phyloP scores from a whole-genome alignment of 2,329 filamentous ascomycete genomes.

The Aspergillus aculeatus region DNA sequence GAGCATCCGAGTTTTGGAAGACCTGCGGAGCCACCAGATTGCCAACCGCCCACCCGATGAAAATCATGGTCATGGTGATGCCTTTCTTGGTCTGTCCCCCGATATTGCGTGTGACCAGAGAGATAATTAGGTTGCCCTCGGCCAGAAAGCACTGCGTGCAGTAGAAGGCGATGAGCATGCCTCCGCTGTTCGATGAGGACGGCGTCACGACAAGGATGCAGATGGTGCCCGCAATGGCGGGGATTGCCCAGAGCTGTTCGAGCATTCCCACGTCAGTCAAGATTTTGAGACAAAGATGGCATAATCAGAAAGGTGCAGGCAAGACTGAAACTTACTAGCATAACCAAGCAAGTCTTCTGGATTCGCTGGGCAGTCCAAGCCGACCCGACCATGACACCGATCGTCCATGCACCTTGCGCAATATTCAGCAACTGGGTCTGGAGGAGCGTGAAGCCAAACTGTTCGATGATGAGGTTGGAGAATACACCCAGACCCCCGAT shows the following conservation, averaged over 20 bases:
- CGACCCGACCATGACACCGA: constrained; percentile 63
- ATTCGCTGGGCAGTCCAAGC: constrained; percentile 64
- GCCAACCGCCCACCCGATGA: constrained; percentile 43
- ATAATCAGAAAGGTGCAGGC: not conserved
- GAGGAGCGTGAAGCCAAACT: constrained; percentile 61
- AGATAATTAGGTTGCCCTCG: constrained; percentile 53
- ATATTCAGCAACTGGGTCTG: constrained; percentile 70
- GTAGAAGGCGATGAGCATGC: constrained; percentile 68
- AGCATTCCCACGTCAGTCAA: too few species aligned
- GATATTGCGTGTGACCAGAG: constrained; percentile 58
- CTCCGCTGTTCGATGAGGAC: constrained; percentile 56
- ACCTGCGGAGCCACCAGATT: constrained; percentile 19
- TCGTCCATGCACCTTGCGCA: constrained; percentile 70
- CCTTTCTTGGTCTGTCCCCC: constrained; percentile 71
- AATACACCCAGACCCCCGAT: constrained; percentile 39
- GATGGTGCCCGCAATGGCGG: constrained; percentile 67
- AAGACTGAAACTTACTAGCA: not conserved
- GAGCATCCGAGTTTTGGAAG: constrained; percentile 12
- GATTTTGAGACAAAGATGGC: too few species aligned
- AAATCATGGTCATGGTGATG: constrained; percentile 63
- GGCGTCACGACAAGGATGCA: constrained; percentile 63
- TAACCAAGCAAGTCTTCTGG: constrained; percentile 59
- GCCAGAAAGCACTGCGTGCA: constrained; percentile 69
- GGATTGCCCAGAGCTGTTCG: constrained; percentile 53
- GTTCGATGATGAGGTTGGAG: constrained; percentile 60